A percentile compares a stretch with the other conserved stretches of the same genome.
Evolutionary conservation across 192 early-diverging fungal genomes (phyloP).

Genomic region (Entomortierella parvispora): DNA sequence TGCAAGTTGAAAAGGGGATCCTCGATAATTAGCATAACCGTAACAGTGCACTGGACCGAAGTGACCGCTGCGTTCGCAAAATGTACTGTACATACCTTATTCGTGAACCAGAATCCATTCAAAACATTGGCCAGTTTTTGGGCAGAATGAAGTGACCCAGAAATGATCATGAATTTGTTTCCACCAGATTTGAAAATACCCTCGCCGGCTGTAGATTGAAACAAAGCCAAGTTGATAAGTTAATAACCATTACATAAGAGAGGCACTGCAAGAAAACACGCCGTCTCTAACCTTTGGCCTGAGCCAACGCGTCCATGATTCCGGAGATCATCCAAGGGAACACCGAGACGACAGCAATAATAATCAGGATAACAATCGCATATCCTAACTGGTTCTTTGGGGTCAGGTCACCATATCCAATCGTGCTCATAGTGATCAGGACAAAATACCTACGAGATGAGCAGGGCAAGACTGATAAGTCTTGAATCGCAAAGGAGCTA

Average conservation of each 20-base stretch:
- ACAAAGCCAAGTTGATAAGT: not conserved
- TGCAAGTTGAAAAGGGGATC: conserved; percentile 3
- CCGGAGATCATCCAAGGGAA: conserved; percentile 68
- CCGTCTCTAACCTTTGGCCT: conserved; percentile 28
- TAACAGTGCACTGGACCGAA: not conserved
- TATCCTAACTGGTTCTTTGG: conserved; percentile 65
- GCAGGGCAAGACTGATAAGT: not conserved
- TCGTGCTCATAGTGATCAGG: conserved; percentile 73
- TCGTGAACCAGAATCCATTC: conserved; percentile 53
- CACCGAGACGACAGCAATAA: conserved; percentile 64
- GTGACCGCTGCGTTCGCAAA: too few species aligned
- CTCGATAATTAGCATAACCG: too few species aligned
- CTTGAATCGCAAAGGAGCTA: not conserved
- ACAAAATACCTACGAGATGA: conserved; percentile 59
- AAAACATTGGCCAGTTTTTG: conserved; percentile 52
- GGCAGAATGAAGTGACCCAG: conserved; percentile 55
- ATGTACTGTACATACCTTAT: conserved; percentile 52
- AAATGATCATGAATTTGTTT: conserved; percentile 60
- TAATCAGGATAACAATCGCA: conserved; percentile 67
- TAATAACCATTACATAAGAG: not conserved
- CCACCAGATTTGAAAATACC: conserved; percentile 51
- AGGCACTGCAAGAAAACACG: not conserved
- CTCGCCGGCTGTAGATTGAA: conserved; percentile 31
- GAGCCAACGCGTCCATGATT: conserved; percentile 52
- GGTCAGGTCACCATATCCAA: conserved; percentile 81